Percentiles rank a stretch among this genome's conserved stretches.
Conservation (phyloP, 345 rosid species). For the Aethionema arabicum region DNA sequence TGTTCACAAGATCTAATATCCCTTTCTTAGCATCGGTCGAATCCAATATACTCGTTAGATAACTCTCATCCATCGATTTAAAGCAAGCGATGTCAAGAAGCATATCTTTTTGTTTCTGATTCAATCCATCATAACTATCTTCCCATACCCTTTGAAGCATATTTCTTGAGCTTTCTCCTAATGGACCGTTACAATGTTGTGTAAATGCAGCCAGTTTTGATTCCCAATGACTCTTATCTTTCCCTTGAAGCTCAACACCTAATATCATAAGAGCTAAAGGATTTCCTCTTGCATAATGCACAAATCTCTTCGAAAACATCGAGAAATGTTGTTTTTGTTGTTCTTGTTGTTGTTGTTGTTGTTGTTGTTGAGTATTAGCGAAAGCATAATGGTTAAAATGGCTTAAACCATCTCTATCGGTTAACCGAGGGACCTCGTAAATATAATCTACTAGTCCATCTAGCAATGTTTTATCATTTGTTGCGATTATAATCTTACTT, state of each 20-base stretch:
- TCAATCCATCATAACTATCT: slow-evolving; percentile 35
- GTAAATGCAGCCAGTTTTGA: slow-evolving; percentile 8
- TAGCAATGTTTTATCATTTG: slow-evolving; percentile 20
- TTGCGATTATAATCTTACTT: slow-evolving; percentile 25
- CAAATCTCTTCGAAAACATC: slow-evolving; percentile 12
- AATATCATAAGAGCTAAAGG: slow-evolving; percentile 41
- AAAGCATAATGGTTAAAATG: slow-evolving; percentile 26
- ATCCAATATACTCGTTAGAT: slow-evolving; percentile 5
- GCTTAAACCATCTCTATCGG: background rate
- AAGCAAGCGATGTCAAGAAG: slow-evolving; percentile 44
- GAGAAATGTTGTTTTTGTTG: no score
- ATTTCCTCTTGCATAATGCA: slow-evolving; percentile 27
- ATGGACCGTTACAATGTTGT: no score
- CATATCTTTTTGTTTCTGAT: background rate
- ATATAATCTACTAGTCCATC: background rate
- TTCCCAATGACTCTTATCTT: slow-evolving; percentile 22
- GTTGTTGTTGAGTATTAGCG: background rate
- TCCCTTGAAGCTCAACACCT: slow-evolving; percentile 16
- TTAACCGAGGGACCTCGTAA: slow-evolving; percentile 10
- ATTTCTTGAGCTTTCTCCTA: background rate
- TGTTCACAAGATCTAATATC: slow-evolving; percentile 19
- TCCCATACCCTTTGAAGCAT: slow-evolving; percentile 14
- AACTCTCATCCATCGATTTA: background rate
- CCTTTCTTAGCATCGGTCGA: slow-evolving; percentile 6
- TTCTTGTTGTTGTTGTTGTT: background rate